A percentile compares a stretch with the other conserved stretches of the same genome.
Evolutionary conservation across 306 rosid genomes (phyloP).

Genomic region (Vigna radiata): DNA sequence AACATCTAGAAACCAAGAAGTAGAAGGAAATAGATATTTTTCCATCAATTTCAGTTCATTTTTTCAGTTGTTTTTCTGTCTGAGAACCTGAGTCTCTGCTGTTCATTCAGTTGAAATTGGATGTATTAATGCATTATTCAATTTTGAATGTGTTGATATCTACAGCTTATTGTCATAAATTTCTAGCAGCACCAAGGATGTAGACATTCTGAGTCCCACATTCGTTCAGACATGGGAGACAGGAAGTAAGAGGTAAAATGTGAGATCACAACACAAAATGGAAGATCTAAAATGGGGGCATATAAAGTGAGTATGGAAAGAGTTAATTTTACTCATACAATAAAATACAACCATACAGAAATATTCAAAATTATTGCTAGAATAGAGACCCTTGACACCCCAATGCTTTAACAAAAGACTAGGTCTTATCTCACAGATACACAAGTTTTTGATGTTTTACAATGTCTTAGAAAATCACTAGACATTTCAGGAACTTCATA

Average conservation of each 20-base stretch:
- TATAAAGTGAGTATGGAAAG: background rate
- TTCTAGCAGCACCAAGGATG: background rate
- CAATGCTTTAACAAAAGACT: background rate
- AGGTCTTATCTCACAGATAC: background rate
- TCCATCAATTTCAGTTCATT: constrained; percentile 2
- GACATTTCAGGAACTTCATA: background rate
- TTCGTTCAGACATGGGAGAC: background rate
- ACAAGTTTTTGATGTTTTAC: too few species aligned
- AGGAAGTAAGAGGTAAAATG: constrained; percentile 6
- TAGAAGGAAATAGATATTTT: constrained; percentile 12
- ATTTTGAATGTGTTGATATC: constrained; percentile 10
- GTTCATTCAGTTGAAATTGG: constrained; percentile 6
- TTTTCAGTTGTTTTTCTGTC: background rate
- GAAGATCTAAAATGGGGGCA: background rate
- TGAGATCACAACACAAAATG: background rate
- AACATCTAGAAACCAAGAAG: constrained; percentile 41
- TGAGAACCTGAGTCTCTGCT: constrained; percentile 3
- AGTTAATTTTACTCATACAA: too few species aligned
- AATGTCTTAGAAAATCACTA: too few species aligned
- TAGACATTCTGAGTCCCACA: constrained; percentile 7
- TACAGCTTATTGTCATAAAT: constrained; percentile 27
- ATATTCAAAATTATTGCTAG: background rate
- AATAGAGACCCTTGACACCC: background rate
- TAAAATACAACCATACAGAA: too few species aligned
- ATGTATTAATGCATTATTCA: background rate